These are phyloP conservation scores for Fusarium lyarnte DNA, from an alignment of 2,329 filamentous ascomycete genomes.

Conservation along the genomic window DNA sequence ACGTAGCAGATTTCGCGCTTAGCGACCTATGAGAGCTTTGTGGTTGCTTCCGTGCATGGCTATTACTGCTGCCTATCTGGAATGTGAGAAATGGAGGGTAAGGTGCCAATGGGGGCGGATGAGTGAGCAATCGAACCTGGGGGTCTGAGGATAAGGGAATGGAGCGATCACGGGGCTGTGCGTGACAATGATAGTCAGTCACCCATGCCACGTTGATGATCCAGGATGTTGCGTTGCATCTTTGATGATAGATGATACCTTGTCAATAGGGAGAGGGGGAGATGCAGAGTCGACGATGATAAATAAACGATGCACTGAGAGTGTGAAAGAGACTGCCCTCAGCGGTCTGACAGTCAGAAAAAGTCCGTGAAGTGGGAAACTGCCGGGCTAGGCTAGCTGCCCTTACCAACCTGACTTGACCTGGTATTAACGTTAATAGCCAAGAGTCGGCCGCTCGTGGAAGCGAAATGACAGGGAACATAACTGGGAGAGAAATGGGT, in stretches of 20 bases:
- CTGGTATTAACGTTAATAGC: conserved; percentile 6
- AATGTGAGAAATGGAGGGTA: conserved; percentile 6
- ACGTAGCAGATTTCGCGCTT: conserved; percentile 15
- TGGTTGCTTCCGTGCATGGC: conserved; percentile 29
- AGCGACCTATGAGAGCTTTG: conserved; percentile 11
- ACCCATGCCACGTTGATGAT: conserved; percentile 13
- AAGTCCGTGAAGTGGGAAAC: conserved; percentile 15
- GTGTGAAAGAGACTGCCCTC: not conserved
- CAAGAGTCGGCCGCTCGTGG: conserved; percentile 26
- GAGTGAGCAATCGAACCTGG: conserved; percentile 24
- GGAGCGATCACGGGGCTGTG: conserved; percentile 31
- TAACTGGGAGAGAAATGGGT: not conserved
- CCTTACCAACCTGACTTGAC: not conserved
- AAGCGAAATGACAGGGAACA: conserved; percentile 9
- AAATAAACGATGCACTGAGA: not conserved
- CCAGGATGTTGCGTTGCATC: conserved; percentile 24
- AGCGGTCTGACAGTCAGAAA: conserved; percentile 9
- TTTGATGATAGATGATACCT: conserved; percentile 7
- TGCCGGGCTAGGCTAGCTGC: conserved; percentile 7
- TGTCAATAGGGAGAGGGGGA: conserved; percentile 17
- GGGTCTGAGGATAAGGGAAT: conserved; percentile 7
- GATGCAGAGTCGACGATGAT: conserved; percentile 5
- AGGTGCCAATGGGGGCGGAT: conserved; percentile 22
- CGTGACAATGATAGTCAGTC: conserved; percentile 23
- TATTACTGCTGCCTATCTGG: conserved; percentile 21